Percentiles rank a stretch among this genome's conserved stretches.
phyloP scores from a whole-genome alignment of 345 rosid species.

The Salix purpurea region DNA sequence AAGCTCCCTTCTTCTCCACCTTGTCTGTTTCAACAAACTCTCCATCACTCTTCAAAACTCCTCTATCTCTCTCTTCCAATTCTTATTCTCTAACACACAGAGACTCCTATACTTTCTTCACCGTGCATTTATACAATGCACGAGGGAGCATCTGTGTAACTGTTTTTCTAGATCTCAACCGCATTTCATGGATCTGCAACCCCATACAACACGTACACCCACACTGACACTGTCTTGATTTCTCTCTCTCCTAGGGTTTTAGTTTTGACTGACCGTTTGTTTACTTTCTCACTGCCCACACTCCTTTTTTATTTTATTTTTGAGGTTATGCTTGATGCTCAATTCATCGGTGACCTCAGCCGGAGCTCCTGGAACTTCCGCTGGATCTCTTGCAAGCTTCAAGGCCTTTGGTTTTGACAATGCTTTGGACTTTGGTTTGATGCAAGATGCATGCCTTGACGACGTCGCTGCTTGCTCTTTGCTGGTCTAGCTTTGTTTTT shows the following conservation, averaged over 20 bases:
- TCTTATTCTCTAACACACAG: background rate
- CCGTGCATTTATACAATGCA: background rate
- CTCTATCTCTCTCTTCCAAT: background rate
- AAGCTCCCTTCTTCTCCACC: background rate
- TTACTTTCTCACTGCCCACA: background rate
- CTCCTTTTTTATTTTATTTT: background rate
- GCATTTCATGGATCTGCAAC: slow-evolving; percentile 67
- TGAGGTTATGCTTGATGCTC: slow-evolving; percentile 12
- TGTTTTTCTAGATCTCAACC: slow-evolving; percentile 32
- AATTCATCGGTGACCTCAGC: slow-evolving; percentile 28
- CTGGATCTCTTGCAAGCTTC: slow-evolving; percentile 22
- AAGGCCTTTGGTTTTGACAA: slow-evolving; percentile 33
- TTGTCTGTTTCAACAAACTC: background rate
- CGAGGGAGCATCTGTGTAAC: background rate
- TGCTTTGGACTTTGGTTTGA: slow-evolving; percentile 36
- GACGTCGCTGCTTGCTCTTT: slow-evolving; percentile 31
- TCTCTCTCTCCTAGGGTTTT: slow-evolving; percentile 54
- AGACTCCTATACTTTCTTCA: background rate
- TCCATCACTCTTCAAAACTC: background rate
- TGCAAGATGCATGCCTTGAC: slow-evolving; percentile 44
- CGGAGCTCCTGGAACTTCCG: slow-evolving; percentile 16
- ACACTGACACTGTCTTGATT: slow-evolving; percentile 18
- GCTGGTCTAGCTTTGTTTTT: slow-evolving; percentile 37
- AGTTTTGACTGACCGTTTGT: background rate
- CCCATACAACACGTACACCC: background rate